Evolutionary conservation across 352 stramenopile genomes (phyloP), one percentile per base, ranked within the genome.

Genomic region (Pythium graminicola): DNA sequence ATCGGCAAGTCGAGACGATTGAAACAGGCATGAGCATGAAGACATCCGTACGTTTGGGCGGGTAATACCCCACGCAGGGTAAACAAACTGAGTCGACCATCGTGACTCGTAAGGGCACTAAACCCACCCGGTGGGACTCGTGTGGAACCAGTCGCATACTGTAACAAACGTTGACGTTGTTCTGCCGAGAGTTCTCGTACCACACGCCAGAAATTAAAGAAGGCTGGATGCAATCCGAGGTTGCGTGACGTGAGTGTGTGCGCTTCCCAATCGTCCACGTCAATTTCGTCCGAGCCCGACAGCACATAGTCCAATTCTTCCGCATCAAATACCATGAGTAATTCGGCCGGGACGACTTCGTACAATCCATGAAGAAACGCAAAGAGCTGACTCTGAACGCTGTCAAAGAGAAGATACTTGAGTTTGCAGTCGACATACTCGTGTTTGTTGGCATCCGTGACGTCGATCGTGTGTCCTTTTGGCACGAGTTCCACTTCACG

Each of bases 261-360:
- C 3, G 63, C 57, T 62, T 92, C 84, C 96, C 96, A 99, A 70
- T 99, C 96, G 11, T 90, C 79, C 29, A 99, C 93, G 43, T 98
- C 87, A 56, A 99, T 97, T 65, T 93, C 81, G 7, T 95, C 91
- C 35, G 97, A 78, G 16, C 96, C 96, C 45, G 92, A 98, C 50
- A 99, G 81, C 24, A 99, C 53, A 46, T 98, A 81, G 63, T 99
- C 95, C 7, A 99, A 74, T 70, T 99, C 95, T 70, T 99, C 94
- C 36, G 95, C 95, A 64, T 99, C 95, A 69, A 99, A 99, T 1
- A 97, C 70, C 43, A 96, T 86, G 26, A 99, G 61, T 38, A 98
- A 73, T n/a, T 94, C 75, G 29, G 90, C 83, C 4, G 96, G 95
- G 56, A 98, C 86, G 17, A 98, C 86, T 50, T 98, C 90, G 67